Conservation (phyloP, 768 basidiomycete genomes). For the Wakefieldia striispora region DNA sequence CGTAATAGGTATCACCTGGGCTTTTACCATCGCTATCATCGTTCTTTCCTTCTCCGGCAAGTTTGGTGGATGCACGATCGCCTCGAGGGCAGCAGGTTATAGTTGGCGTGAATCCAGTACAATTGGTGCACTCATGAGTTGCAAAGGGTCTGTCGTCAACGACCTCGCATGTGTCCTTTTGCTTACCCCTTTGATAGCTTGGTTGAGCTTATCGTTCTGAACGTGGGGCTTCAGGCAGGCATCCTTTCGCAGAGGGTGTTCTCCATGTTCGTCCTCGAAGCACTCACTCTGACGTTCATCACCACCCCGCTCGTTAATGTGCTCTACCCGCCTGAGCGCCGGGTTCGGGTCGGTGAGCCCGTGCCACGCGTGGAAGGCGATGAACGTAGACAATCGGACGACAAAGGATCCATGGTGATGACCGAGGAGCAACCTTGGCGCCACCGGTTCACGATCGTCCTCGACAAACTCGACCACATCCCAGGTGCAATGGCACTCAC, state of each 20-base stretch:
- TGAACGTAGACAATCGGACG: slow-evolving; percentile 25
- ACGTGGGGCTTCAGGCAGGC: slow-evolving; percentile 81
- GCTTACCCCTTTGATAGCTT: slow-evolving; percentile 44
- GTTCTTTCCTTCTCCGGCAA: slow-evolving; percentile 81
- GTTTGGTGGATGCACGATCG: slow-evolving; percentile 79
- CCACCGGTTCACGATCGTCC: slow-evolving; percentile 74
- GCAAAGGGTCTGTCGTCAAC: slow-evolving; percentile 67
- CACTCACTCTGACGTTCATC: slow-evolving; percentile 78
- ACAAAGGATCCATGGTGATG: slow-evolving; percentile 4
- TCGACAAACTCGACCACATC: slow-evolving; percentile 88
- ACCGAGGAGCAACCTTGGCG: slow-evolving; percentile 37
- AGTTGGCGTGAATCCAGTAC: slow-evolving; percentile 77
- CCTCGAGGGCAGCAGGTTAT: slow-evolving; percentile 68
- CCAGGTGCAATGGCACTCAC: slow-evolving; percentile 88
- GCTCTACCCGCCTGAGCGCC: slow-evolving; percentile 65
- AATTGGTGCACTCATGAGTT: slow-evolving; percentile 92
- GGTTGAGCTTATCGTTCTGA: slow-evolving; percentile 93
- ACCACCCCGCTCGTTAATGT: slow-evolving; percentile 73
- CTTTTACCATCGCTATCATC: slow-evolving; percentile 78
- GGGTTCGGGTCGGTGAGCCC: slow-evolving; percentile 41
- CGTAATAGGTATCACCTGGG: slow-evolving; percentile 75
- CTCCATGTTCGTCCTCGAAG: slow-evolving; percentile 93
- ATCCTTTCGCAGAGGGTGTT: slow-evolving; percentile 79
- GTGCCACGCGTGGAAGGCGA: slow-evolving; percentile 26
- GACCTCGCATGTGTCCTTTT: not conserved